These are phyloP conservation scores for Hansfordia pulvinata DNA, from an alignment of 2,329 filamentous ascomycete genomes.

Conservation along the genomic window DNA sequence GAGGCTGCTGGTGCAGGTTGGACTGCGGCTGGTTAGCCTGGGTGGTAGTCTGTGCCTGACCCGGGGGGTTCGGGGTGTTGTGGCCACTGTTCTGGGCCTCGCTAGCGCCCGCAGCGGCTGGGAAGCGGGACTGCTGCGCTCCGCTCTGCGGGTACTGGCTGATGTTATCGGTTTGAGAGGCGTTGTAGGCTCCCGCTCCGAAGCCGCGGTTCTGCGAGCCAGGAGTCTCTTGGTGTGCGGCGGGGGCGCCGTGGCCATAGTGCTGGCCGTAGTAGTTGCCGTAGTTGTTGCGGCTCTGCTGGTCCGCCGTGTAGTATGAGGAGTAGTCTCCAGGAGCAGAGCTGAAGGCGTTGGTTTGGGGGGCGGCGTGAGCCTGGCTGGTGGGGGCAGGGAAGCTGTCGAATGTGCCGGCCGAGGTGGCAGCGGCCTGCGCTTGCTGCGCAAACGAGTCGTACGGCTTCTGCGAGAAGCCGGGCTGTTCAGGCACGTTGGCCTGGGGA, in stretches of 20 bases:
- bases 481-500: slow-evolving; percentile 46
- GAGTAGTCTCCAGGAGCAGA: slow-evolving; percentile 70
- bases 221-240: slow-evolving; percentile 57
- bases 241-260: slow-evolving; percentile 37
- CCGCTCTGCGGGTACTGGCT: slow-evolving; percentile 66
- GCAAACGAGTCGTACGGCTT: slow-evolving; percentile 83
- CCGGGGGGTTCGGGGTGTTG: slow-evolving; percentile 74
- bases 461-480: slow-evolving; percentile 47
- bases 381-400: slow-evolving; percentile 48
- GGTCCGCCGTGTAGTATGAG: slow-evolving; percentile 72
- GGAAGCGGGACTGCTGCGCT: slow-evolving; percentile 49
- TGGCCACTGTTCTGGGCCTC: slow-evolving; percentile 79
- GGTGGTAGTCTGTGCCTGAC: slow-evolving; percentile 27
- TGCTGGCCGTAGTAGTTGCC: slow-evolving; percentile 60
- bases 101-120: slow-evolving; percentile 32
- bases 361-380: slow-evolving; percentile 38
- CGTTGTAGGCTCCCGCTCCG: slow-evolving; percentile 62
- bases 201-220: slow-evolving; percentile 63
- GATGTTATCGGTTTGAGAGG: slow-evolving; percentile 47
- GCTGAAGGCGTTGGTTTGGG: slow-evolving; percentile 53
- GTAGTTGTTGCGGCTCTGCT: slow-evolving; percentile 59
- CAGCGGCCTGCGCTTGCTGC: slow-evolving; percentile 53
- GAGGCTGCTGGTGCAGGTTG: slow-evolving; percentile 25
- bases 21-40: slow-evolving; percentile 26
- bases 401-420: slow-evolving; percentile 28